phyloP scores from a whole-genome alignment of 148 eudicot genomes.

The Polygonum aviculare region DNA sequence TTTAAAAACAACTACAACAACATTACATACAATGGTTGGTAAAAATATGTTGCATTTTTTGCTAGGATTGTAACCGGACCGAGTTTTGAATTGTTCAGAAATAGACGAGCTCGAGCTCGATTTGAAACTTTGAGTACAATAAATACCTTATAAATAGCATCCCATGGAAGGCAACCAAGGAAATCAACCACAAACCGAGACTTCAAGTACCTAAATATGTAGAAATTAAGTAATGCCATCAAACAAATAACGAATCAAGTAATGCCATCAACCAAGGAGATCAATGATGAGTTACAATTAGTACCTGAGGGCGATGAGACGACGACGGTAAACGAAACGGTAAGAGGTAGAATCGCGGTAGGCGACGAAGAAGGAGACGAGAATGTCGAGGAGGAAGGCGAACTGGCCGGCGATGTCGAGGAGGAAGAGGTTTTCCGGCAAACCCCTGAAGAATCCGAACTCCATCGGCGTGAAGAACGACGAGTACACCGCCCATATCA shows the following conservation, averaged over 20 bases:
- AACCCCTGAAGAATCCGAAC: conserved; percentile 89
- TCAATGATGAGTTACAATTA: too few relatives aligned
- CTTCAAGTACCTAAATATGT: conserved; percentile 60
- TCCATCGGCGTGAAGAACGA: conserved; percentile 72
- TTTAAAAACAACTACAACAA: too few relatives aligned
- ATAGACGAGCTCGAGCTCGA: too few relatives aligned
- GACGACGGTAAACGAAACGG: conserved; percentile 49
- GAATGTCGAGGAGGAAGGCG: conserved; percentile 74
- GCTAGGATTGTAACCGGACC: too few relatives aligned
- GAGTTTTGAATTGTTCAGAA: too few relatives aligned
- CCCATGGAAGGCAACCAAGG: conserved; percentile 91
- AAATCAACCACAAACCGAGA: conserved; percentile 65
- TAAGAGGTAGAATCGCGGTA: conserved; percentile 75
- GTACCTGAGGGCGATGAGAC: conserved; percentile 62
- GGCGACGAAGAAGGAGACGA: conserved; percentile 67
- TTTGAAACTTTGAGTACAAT: too few relatives aligned
- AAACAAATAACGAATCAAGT: too few relatives aligned
- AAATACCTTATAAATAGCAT: conserved; percentile 70
- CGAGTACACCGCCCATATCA: conserved; percentile 18
- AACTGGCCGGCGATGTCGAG: conserved; percentile 70
- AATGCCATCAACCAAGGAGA: too few relatives aligned
- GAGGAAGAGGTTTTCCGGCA: conserved; percentile 57
- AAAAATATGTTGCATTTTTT: too few relatives aligned
- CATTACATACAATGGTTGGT: too few relatives aligned
- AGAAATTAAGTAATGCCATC: not conserved